phyloP scores from a whole-genome alignment of 768 basidiomycete species.

The Mycena galericulata region DNA sequence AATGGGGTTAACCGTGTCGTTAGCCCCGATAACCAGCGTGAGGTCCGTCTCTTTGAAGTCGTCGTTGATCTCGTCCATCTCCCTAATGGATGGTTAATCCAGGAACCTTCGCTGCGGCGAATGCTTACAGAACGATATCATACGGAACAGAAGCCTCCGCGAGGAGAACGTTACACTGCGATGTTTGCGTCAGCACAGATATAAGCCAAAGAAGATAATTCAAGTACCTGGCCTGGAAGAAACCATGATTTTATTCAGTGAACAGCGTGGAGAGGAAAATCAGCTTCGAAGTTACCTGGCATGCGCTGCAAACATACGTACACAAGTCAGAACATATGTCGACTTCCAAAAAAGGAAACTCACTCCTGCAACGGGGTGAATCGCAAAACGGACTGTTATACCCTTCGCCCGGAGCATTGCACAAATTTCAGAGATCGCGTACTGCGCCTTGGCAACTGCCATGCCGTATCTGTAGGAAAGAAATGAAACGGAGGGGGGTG shows the following conservation, averaged over 20 bases:
- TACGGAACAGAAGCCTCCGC: conserved; percentile 93
- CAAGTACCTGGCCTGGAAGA: conserved; percentile 33
- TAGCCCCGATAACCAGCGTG: conserved; percentile 92
- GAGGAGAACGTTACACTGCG: conserved; percentile 89
- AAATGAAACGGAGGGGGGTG: no score
- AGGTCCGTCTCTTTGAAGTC: conserved; percentile 91
- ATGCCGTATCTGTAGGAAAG: conserved; percentile 91
- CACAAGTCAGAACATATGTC: background rate
- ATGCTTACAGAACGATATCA: conserved; percentile 55
- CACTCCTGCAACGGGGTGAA: conserved; percentile 87
- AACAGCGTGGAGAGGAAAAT: background rate
- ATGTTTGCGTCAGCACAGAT: background rate
- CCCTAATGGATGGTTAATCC: conserved; percentile 56
- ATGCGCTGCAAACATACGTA: conserved; percentile 59
- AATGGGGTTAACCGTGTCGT: conserved; percentile 94
- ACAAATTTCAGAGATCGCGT: conserved; percentile 81
- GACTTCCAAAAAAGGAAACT: background rate
- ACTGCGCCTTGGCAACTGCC: conserved; percentile 94
- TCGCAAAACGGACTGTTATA: conserved; percentile 86
- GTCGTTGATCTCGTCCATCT: conserved; percentile 97
- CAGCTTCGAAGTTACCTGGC: conserved; percentile 67
- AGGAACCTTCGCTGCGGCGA: background rate
- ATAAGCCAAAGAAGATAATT: background rate
- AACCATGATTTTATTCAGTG: background rate
- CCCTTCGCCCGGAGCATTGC: conserved; percentile 78